A percentile compares a stretch with the other conserved stretches of the same genome.
These are phyloP conservation scores for Hyaloscypha bicolor DNA, from an alignment of 495 filamentous ascomycete genomes.

Conservation along the genomic window DNA sequence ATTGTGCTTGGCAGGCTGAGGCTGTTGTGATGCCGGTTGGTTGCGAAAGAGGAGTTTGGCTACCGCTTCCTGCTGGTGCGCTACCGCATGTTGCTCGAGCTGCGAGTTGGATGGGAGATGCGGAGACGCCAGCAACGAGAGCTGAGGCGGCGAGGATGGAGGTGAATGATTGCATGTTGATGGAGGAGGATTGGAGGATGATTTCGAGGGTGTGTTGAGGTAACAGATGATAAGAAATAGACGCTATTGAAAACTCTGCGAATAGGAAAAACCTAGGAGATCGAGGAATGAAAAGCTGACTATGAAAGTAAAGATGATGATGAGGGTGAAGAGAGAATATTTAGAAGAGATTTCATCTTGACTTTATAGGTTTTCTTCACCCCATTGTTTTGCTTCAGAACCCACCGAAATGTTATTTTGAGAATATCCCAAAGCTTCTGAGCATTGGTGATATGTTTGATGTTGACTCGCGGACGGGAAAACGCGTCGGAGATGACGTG, in stretches of 20 bases:
- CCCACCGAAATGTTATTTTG: not conserved
- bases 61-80: constrained; percentile 15
- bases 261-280: not conserved
- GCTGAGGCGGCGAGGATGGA: constrained; percentile 12
- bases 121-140: constrained; percentile 2
- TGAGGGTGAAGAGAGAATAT: constrained; percentile 22
- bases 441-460: not conserved
- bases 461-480: not conserved
- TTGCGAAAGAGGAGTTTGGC: constrained; percentile 19
- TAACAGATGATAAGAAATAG: constrained; percentile 6
- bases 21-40: constrained; percentile 28
- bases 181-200: not conserved
- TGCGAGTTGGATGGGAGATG: constrained; percentile 9
- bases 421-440: not conserved
- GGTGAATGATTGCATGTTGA: constrained; percentile 23
- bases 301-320: constrained; percentile 19
- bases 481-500: constrained; percentile 9
- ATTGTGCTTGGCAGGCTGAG: constrained; percentile 28
- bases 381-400: not conserved
- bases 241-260: not conserved
- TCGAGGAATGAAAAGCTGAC: constrained; percentile 3
- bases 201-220: not conserved
- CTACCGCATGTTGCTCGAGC: constrained; percentile 21
- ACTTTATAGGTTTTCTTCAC: constrained; percentile 3
- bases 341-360: constrained; percentile 2